phyloP scores from a whole-genome alignment of 371 early-diverging fungal genomes.

The Mortierella sp. region DNA sequence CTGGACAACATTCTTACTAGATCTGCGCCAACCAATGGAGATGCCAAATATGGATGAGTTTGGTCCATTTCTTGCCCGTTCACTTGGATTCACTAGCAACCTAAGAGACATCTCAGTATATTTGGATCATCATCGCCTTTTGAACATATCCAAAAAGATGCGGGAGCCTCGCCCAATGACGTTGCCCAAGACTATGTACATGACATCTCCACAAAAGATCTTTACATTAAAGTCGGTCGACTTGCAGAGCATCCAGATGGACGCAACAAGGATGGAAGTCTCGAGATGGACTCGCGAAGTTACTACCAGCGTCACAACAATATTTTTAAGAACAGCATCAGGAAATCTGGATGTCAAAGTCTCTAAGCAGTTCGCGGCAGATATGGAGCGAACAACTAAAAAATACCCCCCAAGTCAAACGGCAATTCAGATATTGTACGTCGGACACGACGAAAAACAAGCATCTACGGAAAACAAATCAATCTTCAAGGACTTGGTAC shows the following conservation, averaged over 20 bases:
- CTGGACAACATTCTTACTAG: slow-evolving; percentile 85
- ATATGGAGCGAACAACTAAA: slow-evolving; percentile 94
- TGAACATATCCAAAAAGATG: slow-evolving; percentile 74
- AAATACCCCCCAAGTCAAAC: slow-evolving; percentile 88
- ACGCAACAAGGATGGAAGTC: slow-evolving; percentile 67
- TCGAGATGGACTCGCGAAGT: slow-evolving; percentile 54
- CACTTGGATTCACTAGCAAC: slow-evolving; percentile 87
- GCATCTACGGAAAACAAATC: slow-evolving; percentile 68
- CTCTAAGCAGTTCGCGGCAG: slow-evolving; percentile 66
- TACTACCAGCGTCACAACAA: slow-evolving; percentile 58
- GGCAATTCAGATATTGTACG: slow-evolving; percentile 78
- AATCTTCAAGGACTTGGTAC: slow-evolving; percentile 80
- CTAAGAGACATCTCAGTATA: slow-evolving; percentile 75
- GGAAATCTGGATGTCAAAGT: slow-evolving; percentile 73
- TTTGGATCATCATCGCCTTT: slow-evolving; percentile 71
- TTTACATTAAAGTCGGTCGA: slow-evolving; percentile 74
- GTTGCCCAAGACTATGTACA: slow-evolving; percentile 62
- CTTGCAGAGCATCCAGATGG: slow-evolving; percentile 77
- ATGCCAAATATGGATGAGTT: slow-evolving; percentile 80
- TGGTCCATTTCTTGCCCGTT: slow-evolving; percentile 84
- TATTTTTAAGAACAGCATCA: slow-evolving; percentile 81
- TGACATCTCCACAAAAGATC: slow-evolving; percentile 76
- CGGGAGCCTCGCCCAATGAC: slow-evolving; percentile 73
- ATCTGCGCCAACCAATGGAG: slow-evolving; percentile 82
- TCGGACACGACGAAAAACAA: slow-evolving; percentile 82